Conservation (phyloP, 305 asterid genomes). For the Ruellia speciosa region DNA sequence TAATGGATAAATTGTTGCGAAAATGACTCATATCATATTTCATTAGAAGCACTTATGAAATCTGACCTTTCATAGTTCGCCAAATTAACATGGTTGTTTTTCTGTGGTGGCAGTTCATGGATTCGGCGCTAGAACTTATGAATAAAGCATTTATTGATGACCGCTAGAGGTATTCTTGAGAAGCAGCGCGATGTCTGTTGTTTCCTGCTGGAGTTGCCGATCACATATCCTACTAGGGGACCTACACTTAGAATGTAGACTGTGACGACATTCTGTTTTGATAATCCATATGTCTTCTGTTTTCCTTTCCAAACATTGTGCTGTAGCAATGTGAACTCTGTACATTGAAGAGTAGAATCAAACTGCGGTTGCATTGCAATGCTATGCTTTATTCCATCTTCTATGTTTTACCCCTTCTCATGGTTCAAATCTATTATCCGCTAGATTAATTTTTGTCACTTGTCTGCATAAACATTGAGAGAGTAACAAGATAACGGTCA, state of each 20-base stretch:
- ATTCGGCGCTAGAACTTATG: constrained; percentile 82
- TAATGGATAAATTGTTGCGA: not conserved
- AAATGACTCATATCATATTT: not conserved
- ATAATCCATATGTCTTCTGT: constrained; percentile 4
- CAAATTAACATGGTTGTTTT: constrained; percentile 15
- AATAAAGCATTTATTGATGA: constrained; percentile 67
- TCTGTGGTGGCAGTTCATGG: constrained; percentile 74
- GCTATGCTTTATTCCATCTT: not conserved
- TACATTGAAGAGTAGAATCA: constrained; percentile 25
- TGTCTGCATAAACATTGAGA: too few species aligned
- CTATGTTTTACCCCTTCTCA: not conserved
- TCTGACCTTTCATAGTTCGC: not conserved
- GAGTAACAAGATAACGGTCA: too few species aligned
- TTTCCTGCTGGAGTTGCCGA: constrained; percentile 12
- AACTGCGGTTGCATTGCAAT: constrained; percentile 11
- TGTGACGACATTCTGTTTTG: not conserved
- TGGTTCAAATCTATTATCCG: not conserved
- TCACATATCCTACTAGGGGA: constrained; percentile 5
- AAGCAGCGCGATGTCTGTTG: not conserved
- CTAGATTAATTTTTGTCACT: too few species aligned
- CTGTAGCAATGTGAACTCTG: constrained; percentile 14
- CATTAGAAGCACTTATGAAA: not conserved
- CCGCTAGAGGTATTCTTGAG: constrained; percentile 13
- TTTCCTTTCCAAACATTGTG: constrained; percentile 18
- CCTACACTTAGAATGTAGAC: constrained; percentile 4